Evolutionary conservation across 176 grass and related monocot species (phyloP), one percentile per base, ranked within the genome.

Genomic region (Bolboschoenus planiculmis): DNA sequence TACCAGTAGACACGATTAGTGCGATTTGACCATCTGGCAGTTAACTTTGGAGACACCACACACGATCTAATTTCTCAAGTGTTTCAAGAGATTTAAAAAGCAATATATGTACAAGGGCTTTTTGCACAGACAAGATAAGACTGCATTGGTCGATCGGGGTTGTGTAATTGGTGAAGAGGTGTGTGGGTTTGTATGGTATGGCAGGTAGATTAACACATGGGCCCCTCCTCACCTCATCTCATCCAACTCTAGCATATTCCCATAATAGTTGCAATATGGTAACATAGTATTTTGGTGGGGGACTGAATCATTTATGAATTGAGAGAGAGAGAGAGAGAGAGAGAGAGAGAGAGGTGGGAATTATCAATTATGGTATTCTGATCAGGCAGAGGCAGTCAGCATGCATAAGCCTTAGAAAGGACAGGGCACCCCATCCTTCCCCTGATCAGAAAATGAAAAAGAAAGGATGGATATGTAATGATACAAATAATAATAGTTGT

Each of bases 21-120:
- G 64, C 24, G 81, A 83, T 72, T 83, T 48, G 44, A 67, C 64
- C 56, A 83, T 83, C 81, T 31, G 20, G 81, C 81, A 53, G 81
- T 71, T 67, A 70, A 70, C 60, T 83, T 67, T 64, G 81, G 42
- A 71, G 61, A 83, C 60, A 55, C 36, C n/a, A n/a, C 46, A 71
- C 57, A 83, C 18, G 37, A 64, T 50, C 46, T 37, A 37, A 66
- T 67, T n/a, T n/a, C n/a, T 57, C 48, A 51, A 51, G 18, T 51
- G 4, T 47, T n/a, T n/a, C n/a, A n/a, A n/a, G n/a, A n/a, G n/a
- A n/a, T n/a, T n/a, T n/a, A n/a, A n/a, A n/a, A n/a, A n/a, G n/a
- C n/a, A n/a, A n/a, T n/a, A n/a, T n/a, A n/a, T n/a, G n/a, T n/a
- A n/a, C 27, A 14, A 21, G 50, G 31, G 51, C 29, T 79, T 79